Conservation (phyloP, 2,329 filamentous ascomycete species). For the Penicillium janthinellum region DNA sequence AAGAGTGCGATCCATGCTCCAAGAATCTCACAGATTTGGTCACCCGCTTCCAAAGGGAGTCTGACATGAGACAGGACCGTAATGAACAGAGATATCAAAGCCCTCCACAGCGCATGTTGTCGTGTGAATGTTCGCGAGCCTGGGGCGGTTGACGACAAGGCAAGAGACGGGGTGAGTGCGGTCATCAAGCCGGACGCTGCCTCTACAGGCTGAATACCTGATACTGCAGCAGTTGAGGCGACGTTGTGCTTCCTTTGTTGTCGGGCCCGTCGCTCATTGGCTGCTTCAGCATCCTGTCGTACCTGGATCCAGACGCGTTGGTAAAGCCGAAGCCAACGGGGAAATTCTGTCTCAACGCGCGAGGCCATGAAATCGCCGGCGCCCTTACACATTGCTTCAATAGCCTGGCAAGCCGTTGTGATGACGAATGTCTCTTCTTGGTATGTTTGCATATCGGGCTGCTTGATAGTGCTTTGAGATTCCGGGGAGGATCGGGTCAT, state of each 20-base stretch:
- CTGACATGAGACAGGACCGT: conserved; percentile 43
- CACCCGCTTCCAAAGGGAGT: conserved; percentile 42
- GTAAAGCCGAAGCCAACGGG: conserved; percentile 47
- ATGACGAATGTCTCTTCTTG: conserved; percentile 56
- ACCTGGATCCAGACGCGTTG: conserved; percentile 41
- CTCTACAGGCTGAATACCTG: not conserved
- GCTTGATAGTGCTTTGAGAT: conserved; percentile 63
- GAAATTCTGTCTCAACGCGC: conserved; percentile 71
- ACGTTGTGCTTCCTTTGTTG: conserved; percentile 15
- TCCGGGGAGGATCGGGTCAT: conserved; percentile 16
- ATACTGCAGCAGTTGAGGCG: not conserved
- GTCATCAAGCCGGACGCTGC: not conserved
- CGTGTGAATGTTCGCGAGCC: conserved; percentile 40
- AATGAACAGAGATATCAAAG: conserved; percentile 41
- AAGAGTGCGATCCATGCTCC: conserved; percentile 40
- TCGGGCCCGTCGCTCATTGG: conserved; percentile 35
- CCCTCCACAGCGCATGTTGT: conserved; percentile 44
- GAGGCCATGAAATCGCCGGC: conserved; percentile 80
- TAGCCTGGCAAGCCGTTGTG: conserved; percentile 68
- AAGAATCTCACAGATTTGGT: conserved; percentile 45
- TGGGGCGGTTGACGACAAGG: conserved; percentile 22
- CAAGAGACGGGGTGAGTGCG: conserved; percentile 20
- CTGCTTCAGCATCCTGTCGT: conserved; percentile 38
- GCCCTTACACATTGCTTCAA: conserved; percentile 67
- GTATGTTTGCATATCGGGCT: conserved; percentile 26